Base-by-base conservation (phyloP, 2,329 filamentous ascomycete genomes). In the Apiospora pterosperma region DNA sequence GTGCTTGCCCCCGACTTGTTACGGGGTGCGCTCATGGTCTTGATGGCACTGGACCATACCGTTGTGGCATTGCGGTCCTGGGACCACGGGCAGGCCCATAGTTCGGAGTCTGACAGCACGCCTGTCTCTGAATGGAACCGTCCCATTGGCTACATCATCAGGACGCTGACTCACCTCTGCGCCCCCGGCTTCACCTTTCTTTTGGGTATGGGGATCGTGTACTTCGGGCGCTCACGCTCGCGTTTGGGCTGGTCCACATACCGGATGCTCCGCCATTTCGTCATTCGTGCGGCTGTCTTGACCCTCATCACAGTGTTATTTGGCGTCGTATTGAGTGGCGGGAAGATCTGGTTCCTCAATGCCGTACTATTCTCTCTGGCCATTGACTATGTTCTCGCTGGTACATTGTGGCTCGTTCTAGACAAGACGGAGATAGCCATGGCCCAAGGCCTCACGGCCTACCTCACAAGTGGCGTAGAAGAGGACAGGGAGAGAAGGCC, bases 1-100 rank as follows among this genome's bases (percentile, higher is more conserved):
- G 78, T 76, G 28, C 70, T 82, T 5, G 79, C 78, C 0, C 81
- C 80, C 3, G 80, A 82, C 64, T 72, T 82, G 19, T 72, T 82
- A 5, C 79, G 80, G 38, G 80, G 80, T 36, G 69, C 81, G 2
- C 71, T 82, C n/a, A 81, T 81, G 77, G 69, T 76, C 14, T 58
- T 79, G 63, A 82, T 82, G 81, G 79, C 79, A 0, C 67, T 82
- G 48, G 80, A 82, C 69, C 80, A 82, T 69, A 76, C 74, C 63
- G 70, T 73, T n/a, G 65, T 81, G 19, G 70, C 70, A 1, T 70
- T 82, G n/a, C 74, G 75, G 63, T 72, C 77, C 1, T 82, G 80
- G 80, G 66, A 72, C 28, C 78, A 81, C 62, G 78, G 78, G 39
- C 81, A 79, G 7, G 75, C 75, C 5, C 65, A 71, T n/a, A 67